Percentiles rank a stretch among this genome's conserved stretches.
Evolutionary conservation across 2,329 filamentous ascomycete species (phyloP).

Genomic region (Orbilia quercus): DNA sequence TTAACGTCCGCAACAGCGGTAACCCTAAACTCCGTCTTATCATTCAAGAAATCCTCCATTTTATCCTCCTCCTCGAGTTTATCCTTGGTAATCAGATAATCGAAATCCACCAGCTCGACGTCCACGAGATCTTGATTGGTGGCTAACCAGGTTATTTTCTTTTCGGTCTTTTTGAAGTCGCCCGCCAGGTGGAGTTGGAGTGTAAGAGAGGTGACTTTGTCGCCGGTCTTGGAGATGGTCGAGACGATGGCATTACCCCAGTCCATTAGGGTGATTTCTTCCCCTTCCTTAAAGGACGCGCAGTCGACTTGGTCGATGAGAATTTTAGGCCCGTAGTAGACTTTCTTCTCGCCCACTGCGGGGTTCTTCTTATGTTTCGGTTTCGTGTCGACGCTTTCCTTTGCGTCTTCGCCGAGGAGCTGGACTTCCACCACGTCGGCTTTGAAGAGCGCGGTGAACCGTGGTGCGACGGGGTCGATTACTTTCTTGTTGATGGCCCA

Average conservation of each 20-base stretch:
- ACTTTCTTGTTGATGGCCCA: conserved; percentile 82
- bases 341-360: conserved; percentile 84
- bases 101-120: conserved; percentile 91
- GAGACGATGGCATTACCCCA: conserved; percentile 91
- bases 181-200: conserved; percentile 86
- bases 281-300: conserved; percentile 80
- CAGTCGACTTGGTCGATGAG: conserved; percentile 89
- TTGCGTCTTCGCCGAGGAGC: conserved; percentile 71
- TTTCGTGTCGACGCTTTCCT: conserved; percentile 76
- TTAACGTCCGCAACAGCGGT: conserved; percentile 84
- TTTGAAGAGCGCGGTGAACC: conserved; percentile 78
- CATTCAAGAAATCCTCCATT: conserved; percentile 83
- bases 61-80: conserved; percentile 89
- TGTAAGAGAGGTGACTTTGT: conserved; percentile 75
- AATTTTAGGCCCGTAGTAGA: conserved; percentile 78
- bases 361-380: conserved; percentile 91
- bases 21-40: conserved; percentile 78
- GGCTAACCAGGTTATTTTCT: conserved; percentile 96
- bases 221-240: conserved; percentile 70
- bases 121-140: conserved; percentile 80
- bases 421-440: conserved; percentile 77
- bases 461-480: conserved; percentile 79
- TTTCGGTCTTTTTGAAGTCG: conserved; percentile 93
- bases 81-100: conserved; percentile 95
- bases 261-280: conserved; percentile 95